Base-by-base conservation (phyloP, 2,329 filamentous ascomycete species). In the Trichothecium roseum region DNA sequence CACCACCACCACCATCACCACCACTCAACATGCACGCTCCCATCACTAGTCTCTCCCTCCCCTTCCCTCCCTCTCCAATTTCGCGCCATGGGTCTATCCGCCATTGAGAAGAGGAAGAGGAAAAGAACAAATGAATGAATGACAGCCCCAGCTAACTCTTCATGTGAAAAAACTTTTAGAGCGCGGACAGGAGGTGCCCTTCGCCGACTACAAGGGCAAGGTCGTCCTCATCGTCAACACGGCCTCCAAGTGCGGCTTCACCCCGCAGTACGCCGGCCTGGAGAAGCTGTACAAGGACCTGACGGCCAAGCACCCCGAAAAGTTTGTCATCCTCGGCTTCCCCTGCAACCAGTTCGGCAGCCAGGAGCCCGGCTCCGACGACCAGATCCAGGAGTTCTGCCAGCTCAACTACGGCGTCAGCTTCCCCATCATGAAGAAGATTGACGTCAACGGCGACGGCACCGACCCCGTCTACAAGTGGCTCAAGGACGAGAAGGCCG, bases 191-290 rank as follows among this genome's bases (percentile, higher is more conserved):
- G 72, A 82, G 46, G 81, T 81, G 55, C 67, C 78, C 40, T 71
- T 96, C 45, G 54, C 66, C 46, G 62, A 79, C 42, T 84, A 86
- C 65, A 78, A 84, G 59, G 84, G 82, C 72, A 96, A 96, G 64
- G 89, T 96, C 48, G 77, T 96, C 50, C 81, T 98, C 41, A 72
- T 94, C 52, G 87, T 98, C 66, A 98, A 98, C 77, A 95, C 89
- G 2, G 91, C 91, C 48, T 94, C 85, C 59, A 95, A 96, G 69
- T 98, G 91, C 70, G 89, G 91, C 59, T 96, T 96, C 76, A 96
- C 91, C 3, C 87, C 87, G 10, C 91, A 98, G 64, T 95, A 91
- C 63, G 79, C 75, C 43, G 85, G 84, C 22, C 83, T 98, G 35
- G 88, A 98, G 68, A 81, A 75, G 53, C 75, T 98, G 44, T 94